Percentiles rank a stretch among this genome's conserved stretches.
Conservation (phyloP, 2,329 filamentous ascomycete species). For the Raffaelea arxii region DNA sequence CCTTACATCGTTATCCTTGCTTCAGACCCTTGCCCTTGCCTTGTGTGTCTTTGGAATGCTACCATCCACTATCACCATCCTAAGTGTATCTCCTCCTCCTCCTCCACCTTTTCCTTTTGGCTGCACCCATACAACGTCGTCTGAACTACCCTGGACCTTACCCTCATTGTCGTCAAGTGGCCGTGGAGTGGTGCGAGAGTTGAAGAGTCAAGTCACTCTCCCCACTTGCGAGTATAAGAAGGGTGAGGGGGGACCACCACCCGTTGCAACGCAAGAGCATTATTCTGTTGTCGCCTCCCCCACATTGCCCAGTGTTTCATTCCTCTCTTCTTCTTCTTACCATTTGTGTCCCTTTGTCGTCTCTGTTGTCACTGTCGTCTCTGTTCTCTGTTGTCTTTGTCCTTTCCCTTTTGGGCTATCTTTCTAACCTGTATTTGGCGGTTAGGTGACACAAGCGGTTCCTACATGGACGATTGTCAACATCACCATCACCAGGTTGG, state of each 20-base stretch:
- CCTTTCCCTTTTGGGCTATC: neutral
- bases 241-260: too few species aligned
- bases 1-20: neutral
- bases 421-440: neutral
- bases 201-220: too few species aligned
- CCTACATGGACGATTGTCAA: conserved; percentile 8
- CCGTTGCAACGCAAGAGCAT: too few species aligned
- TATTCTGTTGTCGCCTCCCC: too few species aligned
- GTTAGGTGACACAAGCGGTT: conserved; percentile 9
- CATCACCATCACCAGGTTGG: conserved; percentile 7
- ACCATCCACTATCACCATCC: neutral
- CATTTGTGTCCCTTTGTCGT: too few species aligned
- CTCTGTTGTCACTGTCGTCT: neutral
- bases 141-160: too few species aligned
- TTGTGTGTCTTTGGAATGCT: neutral
- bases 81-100: neutral
- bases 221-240: too few species aligned
- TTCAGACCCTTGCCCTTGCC: neutral
- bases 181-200: too few species aligned
- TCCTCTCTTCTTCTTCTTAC: too few species aligned
- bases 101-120: too few species aligned
- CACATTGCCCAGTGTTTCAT: neutral
- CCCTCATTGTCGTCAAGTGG: too few species aligned
- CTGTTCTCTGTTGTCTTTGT: neutral
- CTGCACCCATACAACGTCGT: too few species aligned